Percentiles rank a stretch among this genome's conserved stretches.
Evolutionary conservation across 208 protist species (phyloP).

Genomic region (Lotmaria passim): DNA sequence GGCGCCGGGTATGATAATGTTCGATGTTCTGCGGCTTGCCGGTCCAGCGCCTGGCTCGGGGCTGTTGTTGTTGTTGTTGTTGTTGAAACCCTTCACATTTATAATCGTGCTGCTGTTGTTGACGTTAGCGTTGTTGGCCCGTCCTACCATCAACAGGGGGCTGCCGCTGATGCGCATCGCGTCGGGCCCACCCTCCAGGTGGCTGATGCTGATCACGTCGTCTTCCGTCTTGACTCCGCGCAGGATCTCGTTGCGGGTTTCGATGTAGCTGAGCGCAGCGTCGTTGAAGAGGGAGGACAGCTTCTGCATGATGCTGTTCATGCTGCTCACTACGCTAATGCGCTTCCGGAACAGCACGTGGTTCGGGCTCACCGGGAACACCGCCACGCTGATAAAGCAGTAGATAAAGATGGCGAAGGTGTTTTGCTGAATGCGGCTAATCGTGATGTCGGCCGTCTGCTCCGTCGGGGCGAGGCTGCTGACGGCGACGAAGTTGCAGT

Average conservation of each 20-base stretch:
- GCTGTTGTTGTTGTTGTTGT: constrained; percentile 14
- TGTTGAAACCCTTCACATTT: neutral
- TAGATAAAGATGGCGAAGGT: constrained; percentile 85
- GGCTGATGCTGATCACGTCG: constrained; percentile 23
- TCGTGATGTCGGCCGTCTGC: constrained; percentile 46
- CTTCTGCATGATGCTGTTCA: constrained; percentile 51
- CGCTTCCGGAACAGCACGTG: constrained; percentile 60
- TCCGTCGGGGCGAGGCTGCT: constrained; percentile 42
- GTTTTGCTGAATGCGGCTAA: constrained; percentile 86
- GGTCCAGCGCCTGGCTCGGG: neutral
- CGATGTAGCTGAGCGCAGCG: constrained; percentile 40
- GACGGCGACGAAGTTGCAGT: constrained; percentile 76
- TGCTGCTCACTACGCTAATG: constrained; percentile 41
- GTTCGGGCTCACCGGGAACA: constrained; percentile 76
- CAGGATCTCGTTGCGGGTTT: constrained; percentile 4
- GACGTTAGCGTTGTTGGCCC: neutral
- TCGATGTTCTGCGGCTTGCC: neutral
- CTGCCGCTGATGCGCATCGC: neutral
- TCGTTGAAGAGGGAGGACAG: constrained; percentile 62
- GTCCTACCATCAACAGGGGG: neutral
- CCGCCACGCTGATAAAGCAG: constrained; percentile 65
- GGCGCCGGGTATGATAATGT: constrained; percentile 34
- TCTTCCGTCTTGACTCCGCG: constrained; percentile 22
- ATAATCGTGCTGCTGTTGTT: constrained; percentile 2
- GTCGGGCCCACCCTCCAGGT: neutral